Conservation (phyloP, 2,329 filamentous ascomycete species). For the Aureobasidium sp. region DNA sequence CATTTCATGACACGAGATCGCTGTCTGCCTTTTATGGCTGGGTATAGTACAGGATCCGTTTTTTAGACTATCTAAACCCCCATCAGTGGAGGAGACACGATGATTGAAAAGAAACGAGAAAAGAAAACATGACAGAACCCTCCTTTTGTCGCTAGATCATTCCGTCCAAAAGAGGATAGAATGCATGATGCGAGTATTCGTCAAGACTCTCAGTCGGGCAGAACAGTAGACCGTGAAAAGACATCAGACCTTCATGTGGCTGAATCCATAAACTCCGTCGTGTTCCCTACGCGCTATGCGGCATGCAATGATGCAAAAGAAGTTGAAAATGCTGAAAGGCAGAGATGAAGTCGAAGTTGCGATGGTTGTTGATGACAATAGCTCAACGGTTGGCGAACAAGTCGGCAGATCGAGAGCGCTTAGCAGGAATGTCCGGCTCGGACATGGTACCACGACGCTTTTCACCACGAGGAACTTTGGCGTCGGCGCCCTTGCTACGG, state of each 20-base stretch:
- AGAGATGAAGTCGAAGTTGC: neutral
- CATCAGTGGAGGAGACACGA: neutral
- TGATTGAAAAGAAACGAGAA: neutral
- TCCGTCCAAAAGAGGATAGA: too few relatives aligned
- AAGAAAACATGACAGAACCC: neutral
- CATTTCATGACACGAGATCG: conserved; percentile 5
- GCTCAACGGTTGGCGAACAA: neutral
- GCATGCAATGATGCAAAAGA: neutral
- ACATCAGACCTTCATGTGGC: neutral
- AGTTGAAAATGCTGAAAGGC: neutral
- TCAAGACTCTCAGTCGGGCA: neutral
- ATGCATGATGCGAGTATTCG: neutral
- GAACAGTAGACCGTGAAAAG: neutral
- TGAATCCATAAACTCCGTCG: neutral
- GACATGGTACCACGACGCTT: neutral
- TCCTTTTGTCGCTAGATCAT: too few relatives aligned
- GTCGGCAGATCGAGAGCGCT: neutral
- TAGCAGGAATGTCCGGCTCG: conserved; percentile 4
- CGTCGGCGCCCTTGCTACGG: conserved; percentile 47
- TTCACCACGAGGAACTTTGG: neutral
- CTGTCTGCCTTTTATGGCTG: conserved; percentile 4
- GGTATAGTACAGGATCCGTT: conserved; percentile 12
- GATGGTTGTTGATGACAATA: too few relatives aligned
- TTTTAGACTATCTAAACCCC: conserved; percentile 3
- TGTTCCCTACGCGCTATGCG: neutral